Percentiles rank a stretch among this genome's conserved stretches.
Evolutionary conservation across 164 flowering plant species (phyloP).

Genomic region (Berberis thunbergii): DNA sequence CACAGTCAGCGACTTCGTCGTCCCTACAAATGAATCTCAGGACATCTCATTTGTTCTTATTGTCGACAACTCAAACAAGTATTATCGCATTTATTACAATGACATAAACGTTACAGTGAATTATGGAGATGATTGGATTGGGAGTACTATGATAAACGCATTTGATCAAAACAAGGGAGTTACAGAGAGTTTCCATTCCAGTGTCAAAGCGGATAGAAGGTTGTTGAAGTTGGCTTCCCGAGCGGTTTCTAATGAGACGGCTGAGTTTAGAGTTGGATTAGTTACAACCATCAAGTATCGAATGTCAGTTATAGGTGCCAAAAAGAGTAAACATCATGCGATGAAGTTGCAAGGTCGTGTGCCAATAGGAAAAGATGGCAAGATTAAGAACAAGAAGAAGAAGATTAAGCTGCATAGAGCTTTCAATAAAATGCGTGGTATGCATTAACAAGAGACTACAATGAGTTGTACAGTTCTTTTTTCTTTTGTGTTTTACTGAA

Average conservation of each 20-base stretch:
- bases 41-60: conserved; percentile 15
- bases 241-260: conserved; percentile 16
- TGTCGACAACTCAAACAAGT: conserved; percentile 26
- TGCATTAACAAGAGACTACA: background rate
- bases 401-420: conserved; percentile 12
- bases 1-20: conserved; percentile 13
- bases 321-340: conserved; percentile 20
- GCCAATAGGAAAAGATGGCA: conserved; percentile 30
- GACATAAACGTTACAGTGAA: conserved; percentile 14
- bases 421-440: conserved; percentile 10
- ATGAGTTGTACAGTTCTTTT: background rate
- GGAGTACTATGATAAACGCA: conserved; percentile 7
- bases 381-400: conserved; percentile 26
- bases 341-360: conserved; percentile 14
- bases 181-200: background rate
- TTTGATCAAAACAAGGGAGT: conserved; percentile 15
- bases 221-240: conserved; percentile 1
- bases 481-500: background rate
- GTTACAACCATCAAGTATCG: conserved; percentile 15
- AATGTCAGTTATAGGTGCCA: background rate
- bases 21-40: conserved; percentile 6
- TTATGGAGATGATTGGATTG: conserved; percentile 13
- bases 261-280: conserved; percentile 16
- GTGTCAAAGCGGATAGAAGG: background rate
- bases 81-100: conserved; percentile 20